phyloP scores from a whole-genome alignment of 352 stramenopile species.

The Phytopythium chamaehyphon region DNA sequence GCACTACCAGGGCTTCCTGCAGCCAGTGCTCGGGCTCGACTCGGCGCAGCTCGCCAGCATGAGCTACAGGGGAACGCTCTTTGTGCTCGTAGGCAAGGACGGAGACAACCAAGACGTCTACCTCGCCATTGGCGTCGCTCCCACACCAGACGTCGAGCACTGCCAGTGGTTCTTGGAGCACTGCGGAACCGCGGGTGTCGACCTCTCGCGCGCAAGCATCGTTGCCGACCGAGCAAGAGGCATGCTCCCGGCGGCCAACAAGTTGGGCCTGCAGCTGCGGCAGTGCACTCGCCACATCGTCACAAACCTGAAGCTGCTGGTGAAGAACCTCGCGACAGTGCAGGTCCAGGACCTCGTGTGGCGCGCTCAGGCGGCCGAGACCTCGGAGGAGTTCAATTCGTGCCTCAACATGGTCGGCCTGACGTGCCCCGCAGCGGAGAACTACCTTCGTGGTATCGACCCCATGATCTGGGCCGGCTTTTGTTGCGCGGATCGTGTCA shows the following conservation, averaged over 20 bases:
- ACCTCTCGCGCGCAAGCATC: conserved; percentile 16
- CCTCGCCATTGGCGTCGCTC: conserved; percentile 19
- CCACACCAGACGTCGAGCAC: conserved; percentile 17
- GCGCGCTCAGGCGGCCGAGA: conserved; percentile 30
- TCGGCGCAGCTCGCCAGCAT: conserved; percentile 23
- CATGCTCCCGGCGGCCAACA: conserved; percentile 15
- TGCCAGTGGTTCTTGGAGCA: conserved; percentile 28
- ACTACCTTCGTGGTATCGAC: conserved; percentile 23
- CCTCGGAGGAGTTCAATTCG: conserved; percentile 26
- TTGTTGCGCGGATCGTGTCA: conserved; percentile 20
- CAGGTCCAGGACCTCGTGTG: conserved; percentile 33
- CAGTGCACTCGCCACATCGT: conserved; percentile 30
- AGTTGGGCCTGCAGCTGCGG: conserved; percentile 10
- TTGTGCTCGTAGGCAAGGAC: conserved; percentile 24
- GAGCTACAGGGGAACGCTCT: conserved; percentile 27
- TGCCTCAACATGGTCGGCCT: conserved; percentile 31
- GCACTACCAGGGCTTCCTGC: conserved; percentile 19
- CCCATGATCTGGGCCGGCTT: conserved; percentile 21
- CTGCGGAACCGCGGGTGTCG: conserved; percentile 20
- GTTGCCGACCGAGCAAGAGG: conserved; percentile 16
- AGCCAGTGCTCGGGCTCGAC: conserved; percentile 21
- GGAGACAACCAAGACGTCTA: conserved; percentile 22
- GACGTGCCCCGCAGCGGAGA: conserved; percentile 27
- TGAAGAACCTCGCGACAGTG: conserved; percentile 22
- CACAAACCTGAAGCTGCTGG: conserved; percentile 22